Base-by-base conservation (phyloP, 1,139 yeast genomes). In the Scheffersomyces stambukii region DNA sequence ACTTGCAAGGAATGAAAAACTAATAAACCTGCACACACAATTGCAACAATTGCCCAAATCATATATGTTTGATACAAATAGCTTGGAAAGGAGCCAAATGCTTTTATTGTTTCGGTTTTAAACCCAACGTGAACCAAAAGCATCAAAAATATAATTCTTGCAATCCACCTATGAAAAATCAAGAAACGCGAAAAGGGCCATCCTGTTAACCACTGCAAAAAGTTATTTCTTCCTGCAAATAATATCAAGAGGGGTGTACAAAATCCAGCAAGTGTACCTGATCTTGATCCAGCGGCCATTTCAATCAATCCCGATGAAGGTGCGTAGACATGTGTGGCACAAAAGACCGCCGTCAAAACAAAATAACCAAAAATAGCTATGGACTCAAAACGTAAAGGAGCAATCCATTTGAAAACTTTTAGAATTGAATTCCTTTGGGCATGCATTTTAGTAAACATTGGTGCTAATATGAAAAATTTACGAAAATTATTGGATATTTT, bases 1-100 rank as follows among this genome's bases (percentile, higher is more conserved):
- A 29, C 3, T 19, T 37, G 42, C 28, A 38, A 36, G 1, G 48
- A 39, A 18, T 67, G 63, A 25, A 65, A 43, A 10, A 63, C 37
- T 32, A 76, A 48, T 3, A 70, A 26, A 6, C 58, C 45, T n/a
- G 58, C 56, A 16, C 64, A 39, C 24, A 63, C 47, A 2, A 59
- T 37, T 2, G 76, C 70, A 20, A 63, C 60, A 29, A 67, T 54
- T 29, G 88, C 91, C 56, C 71, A 68, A 33, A 54, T 54, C 40
- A 53, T 58, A 47, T 59, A 70, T 1, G 38, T 46, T 14, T 46
- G 37, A 4, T 40, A 43, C 24, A 57, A 45, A 45, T 70, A 57
- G 7, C 44, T 30, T 8, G 40, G 32, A 33, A 48, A 58, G 25
- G 50, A 51, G 4, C 48, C 21, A 11, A 29, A 28, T 3, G 5